Evolutionary conservation across 1,284 basidiomycete genomes (phyloP), one percentile per base, ranked within the genome.

Genomic region (Leccinum pachyderme): DNA sequence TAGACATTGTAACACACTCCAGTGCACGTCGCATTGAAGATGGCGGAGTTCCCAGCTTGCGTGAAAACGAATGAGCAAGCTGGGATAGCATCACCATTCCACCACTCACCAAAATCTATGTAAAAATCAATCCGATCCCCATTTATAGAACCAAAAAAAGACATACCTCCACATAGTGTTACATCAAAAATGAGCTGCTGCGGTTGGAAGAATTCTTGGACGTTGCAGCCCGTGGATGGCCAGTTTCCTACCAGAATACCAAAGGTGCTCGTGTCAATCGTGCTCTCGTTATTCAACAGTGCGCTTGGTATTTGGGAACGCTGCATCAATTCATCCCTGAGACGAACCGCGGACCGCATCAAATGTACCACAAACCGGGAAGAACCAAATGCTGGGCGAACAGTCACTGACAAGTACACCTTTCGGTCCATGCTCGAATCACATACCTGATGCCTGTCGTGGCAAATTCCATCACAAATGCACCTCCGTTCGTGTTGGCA

Each of bases 161-260:
- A 60, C 67, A 32, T 35, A 69, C 67, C 70, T 63, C 87, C 86
- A 59, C 90, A 92, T 11, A 91, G 79, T 1, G 89, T 87, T 57
- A 89, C 89, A 67, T 87, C 83, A 60, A 91, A 83, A 31, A 89
- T 82, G 47, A 91, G 76, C 53, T 81, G 75, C 64, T 91, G 87
- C 0, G 84, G 71, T 46, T 77, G 68, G 70, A 93, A 92, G 73
- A 79, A 87, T 35, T 75, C 68, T 52, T 74, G 70, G 32, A 89
- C 77, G 49, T 80, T 72, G 68, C 90, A 92, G 13, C 78, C 75
- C 7, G 77, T 72, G 5, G 79, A 72, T 1, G 84, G 81, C 79
- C 84, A 92, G 61, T 85, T 85, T 0, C 81, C 89, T 5, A 82
- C 77, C 1, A 91, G 89, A 12, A 72, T 78, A 11, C 90, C 90